These are phyloP conservation scores for Asterionellopsis glacialis DNA, from an alignment of 108 stramenopile species.

Conservation along the genomic window DNA sequence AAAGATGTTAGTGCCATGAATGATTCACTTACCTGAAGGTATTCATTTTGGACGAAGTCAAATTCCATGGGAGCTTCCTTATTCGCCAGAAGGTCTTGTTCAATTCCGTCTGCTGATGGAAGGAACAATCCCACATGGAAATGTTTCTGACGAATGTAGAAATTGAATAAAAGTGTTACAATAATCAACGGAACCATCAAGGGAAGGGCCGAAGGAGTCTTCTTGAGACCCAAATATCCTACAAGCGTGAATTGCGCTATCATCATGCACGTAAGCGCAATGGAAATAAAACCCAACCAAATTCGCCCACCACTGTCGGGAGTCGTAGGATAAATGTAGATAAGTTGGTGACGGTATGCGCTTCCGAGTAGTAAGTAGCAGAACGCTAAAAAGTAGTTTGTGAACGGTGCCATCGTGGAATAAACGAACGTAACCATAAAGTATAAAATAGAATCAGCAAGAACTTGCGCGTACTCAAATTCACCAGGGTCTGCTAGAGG, in stretches of 20 bases:
- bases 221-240: conserved; percentile 45
- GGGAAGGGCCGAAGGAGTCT: conserved; percentile 18
- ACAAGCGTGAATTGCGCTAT: conserved; percentile 49
- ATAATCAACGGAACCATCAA: conserved; percentile 45
- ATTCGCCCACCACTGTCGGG: conserved; percentile 49
- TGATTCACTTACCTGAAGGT: conserved; percentile 21
- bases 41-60: conserved; percentile 31
- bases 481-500: conserved; percentile 35
- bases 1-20: no score
- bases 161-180: conserved; percentile 41
- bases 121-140: conserved; percentile 17
- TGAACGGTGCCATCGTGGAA: conserved; percentile 41
- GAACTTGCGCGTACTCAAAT: conserved; percentile 28
- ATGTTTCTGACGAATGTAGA: conserved; percentile 17
- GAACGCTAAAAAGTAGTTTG: conserved; percentile 27
- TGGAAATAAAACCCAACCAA: conserved; percentile 41
- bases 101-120: conserved; percentile 15
- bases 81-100: not conserved
- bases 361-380: conserved; percentile 21
- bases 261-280: conserved; percentile 44
- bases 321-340: conserved; percentile 31
- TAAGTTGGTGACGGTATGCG: conserved; percentile 27
- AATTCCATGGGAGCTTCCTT: conserved; percentile 7
- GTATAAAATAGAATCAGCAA: conserved; percentile 25
- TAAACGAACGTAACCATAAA: conserved; percentile 57